Conservation (phyloP, 805 yeast species). For the Pichia membranifaciens region DNA sequence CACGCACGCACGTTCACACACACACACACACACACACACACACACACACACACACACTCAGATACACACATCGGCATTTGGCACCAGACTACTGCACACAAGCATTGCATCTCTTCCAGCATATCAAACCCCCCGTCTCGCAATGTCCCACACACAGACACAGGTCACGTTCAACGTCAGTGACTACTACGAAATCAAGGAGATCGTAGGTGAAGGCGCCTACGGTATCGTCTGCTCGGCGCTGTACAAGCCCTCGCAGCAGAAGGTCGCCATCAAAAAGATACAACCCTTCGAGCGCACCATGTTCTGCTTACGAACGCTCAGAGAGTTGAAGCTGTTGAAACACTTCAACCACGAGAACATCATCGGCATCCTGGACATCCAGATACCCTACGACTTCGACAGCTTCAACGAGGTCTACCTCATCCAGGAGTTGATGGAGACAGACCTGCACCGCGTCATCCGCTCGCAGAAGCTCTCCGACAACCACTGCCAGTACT, state of each 20-base stretch:
- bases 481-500: conserved; percentile 93
- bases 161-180: conserved; percentile 70
- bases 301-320: conserved; percentile 81
- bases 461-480: conserved; percentile 74
- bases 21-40: no score
- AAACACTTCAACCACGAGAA: conserved; percentile 92
- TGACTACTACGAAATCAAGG: conserved; percentile 77
- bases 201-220: conserved; percentile 92
- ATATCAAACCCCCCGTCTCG: no score
- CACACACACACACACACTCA: no score
- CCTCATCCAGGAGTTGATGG: conserved; percentile 82
- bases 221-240: conserved; percentile 94
- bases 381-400: conserved; percentile 74
- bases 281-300: conserved; percentile 88
- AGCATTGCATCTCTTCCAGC: no score
- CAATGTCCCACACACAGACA: conserved; percentile 17
- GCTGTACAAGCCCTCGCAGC: conserved; percentile 75
- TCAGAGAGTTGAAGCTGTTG: conserved; percentile 81
- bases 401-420: conserved; percentile 83
- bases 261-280: conserved; percentile 91
- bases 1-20: no score
- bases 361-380: conserved; percentile 82
- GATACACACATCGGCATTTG: no score
- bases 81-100: no score
- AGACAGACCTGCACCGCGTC: conserved; percentile 78